phyloP scores from a whole-genome alignment of 2,329 filamentous ascomycete genomes.

The Claviceps purpurea region DNA sequence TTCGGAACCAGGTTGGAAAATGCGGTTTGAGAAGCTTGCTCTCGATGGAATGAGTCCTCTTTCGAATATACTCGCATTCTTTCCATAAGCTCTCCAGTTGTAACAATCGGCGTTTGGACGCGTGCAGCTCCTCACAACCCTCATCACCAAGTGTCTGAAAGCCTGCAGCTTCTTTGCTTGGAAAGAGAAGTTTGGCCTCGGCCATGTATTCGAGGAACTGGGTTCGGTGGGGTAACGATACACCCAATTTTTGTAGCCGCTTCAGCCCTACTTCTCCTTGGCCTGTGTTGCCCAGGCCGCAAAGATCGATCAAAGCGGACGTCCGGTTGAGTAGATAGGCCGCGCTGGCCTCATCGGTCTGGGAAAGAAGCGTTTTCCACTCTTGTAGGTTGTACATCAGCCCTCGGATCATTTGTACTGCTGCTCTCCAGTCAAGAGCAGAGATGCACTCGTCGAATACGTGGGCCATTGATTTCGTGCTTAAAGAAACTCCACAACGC shows the following conservation, averaged over 20 bases:
- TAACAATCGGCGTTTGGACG: slow-evolving; percentile 15
- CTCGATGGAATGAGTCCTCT: slow-evolving; percentile 19
- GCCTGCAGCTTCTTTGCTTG: neutral
- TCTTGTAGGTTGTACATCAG: slow-evolving; percentile 14
- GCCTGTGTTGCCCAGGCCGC: slow-evolving; percentile 14
- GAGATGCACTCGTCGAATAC: slow-evolving; percentile 29
- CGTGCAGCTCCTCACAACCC: neutral
- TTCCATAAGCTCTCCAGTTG: slow-evolving; percentile 22
- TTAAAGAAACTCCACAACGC: slow-evolving; percentile 19
- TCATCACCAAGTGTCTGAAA: neutral
- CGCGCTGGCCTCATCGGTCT: slow-evolving; percentile 9
- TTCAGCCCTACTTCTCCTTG: slow-evolving; percentile 4
- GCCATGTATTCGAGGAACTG: slow-evolving; percentile 13
- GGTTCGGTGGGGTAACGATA: slow-evolving; percentile 11
- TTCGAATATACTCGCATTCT: slow-evolving; percentile 17
- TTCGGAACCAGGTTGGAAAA: slow-evolving; percentile 16
- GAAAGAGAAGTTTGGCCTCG: slow-evolving; percentile 6
- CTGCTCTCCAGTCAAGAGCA: slow-evolving; percentile 26
- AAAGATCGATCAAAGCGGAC: slow-evolving; percentile 23
- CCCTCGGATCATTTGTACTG: slow-evolving; percentile 17
- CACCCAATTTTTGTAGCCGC: slow-evolving; percentile 14
- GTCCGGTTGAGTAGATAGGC: slow-evolving; percentile 19
- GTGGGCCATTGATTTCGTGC: slow-evolving; percentile 19
- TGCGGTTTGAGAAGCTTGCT: slow-evolving; percentile 21
- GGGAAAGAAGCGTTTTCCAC: slow-evolving; percentile 14